These are phyloP conservation scores for Alternaria triticina DNA, from an alignment of 2,329 filamentous ascomycete genomes.

Conservation along the genomic window DNA sequence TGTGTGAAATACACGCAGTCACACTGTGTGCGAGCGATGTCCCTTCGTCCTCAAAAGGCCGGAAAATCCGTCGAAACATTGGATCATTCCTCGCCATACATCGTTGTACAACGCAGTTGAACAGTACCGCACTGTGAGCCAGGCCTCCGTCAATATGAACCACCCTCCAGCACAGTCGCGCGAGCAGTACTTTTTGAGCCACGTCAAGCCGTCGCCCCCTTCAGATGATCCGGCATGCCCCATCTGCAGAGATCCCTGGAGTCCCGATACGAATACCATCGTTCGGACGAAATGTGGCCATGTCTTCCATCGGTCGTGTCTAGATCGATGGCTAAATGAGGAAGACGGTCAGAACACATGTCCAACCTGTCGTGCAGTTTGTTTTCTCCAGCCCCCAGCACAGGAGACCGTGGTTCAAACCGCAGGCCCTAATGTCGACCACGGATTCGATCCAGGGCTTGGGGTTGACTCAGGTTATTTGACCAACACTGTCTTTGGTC, in stretches of 20 bases:
- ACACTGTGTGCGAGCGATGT: not conserved
- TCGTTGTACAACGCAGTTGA: not conserved
- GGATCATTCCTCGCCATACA: not conserved
- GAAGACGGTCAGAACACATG: not conserved
- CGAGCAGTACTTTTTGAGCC: not conserved
- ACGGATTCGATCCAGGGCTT: not conserved
- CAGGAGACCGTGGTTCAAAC: not conserved
- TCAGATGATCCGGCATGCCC: not conserved
- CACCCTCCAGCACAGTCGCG: not conserved
- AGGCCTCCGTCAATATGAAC: not conserved
- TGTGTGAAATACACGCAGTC: not conserved
- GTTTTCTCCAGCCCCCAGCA: not conserved
- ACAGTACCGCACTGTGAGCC: not conserved
- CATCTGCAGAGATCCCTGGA: not conserved
- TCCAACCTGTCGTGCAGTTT: not conserved
- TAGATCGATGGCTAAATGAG: not conserved
- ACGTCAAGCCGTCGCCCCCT: not conserved
- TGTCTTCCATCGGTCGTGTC: not conserved
- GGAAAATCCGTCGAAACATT: not conserved
- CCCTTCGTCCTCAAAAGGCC: not conserved
- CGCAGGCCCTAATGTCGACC: not conserved
- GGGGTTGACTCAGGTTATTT: not conserved
- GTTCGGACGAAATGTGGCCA: not conserved
- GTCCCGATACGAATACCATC: not conserved
- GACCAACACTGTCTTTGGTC: not conserved